Conservation (phyloP, 116 monocot genomes). For the Papilionanthe hybrid region DNA sequence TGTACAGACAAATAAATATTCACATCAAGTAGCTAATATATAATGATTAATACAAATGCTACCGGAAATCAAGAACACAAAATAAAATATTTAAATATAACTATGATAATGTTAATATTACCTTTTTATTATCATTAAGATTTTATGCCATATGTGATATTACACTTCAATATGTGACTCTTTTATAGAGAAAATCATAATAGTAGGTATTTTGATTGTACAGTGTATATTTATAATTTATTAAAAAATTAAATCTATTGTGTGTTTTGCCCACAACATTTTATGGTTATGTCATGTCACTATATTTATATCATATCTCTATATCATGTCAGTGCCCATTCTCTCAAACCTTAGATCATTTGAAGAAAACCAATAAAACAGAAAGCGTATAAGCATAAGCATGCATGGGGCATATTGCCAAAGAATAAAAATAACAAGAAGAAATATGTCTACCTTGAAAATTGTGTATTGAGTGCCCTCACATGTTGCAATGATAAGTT, state of each 20-base stretch:
- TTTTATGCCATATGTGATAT: neutral
- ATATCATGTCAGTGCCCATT: neutral
- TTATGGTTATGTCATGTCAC: neutral
- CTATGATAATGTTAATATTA: neutral
- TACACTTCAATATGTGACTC: neutral
- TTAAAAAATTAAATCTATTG: neutral
- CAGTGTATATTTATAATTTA: neutral
- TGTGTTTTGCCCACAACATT: neutral
- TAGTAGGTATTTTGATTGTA: neutral
- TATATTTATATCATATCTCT: neutral
- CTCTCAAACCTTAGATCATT: neutral
- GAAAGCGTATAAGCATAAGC: neutral
- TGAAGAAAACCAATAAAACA: too few species aligned
- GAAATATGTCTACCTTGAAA: conserved; percentile 55
- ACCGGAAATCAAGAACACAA: neutral
- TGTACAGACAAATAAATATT: neutral
- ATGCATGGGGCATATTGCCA: neutral
- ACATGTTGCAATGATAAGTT: conserved; percentile 60
- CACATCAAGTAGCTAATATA: neutral
- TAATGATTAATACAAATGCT: neutral
- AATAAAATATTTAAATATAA: neutral
- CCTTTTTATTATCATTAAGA: neutral
- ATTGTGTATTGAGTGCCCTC: conserved; percentile 84
- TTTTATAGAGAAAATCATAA: neutral
- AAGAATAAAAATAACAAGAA: neutral